A percentile compares a stretch with the other conserved stretches of the same genome.
These are phyloP conservation scores for Verticillium dahliae DNA, from an alignment of 2,329 filamentous ascomycete species.

Conservation along the genomic window DNA sequence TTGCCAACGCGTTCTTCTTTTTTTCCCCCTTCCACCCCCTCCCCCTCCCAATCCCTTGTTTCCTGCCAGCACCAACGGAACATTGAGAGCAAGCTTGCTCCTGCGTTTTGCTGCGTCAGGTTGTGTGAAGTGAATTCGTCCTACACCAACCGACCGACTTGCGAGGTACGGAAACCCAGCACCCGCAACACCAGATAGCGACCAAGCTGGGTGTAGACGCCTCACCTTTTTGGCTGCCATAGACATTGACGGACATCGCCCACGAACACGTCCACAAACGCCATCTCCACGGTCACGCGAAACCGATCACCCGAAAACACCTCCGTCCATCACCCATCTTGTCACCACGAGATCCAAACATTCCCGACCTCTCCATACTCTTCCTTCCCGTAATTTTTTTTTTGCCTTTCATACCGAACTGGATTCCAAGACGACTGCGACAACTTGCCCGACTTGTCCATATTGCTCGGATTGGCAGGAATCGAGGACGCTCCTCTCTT, in stretches of 20 bases:
- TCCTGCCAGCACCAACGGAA: background rate
- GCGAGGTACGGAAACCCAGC: background rate
- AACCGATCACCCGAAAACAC: background rate
- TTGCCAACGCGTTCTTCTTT: conserved; percentile 1
- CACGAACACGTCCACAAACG: background rate
- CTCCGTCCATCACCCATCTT: background rate
- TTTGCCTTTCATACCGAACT: too few relatives aligned
- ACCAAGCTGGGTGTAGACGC: background rate
- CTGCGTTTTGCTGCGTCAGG: background rate
- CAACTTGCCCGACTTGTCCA: too few relatives aligned
- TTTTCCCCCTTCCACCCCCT: background rate
- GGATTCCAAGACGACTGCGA: too few relatives aligned
- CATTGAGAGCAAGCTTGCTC: background rate
- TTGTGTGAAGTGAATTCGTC: background rate
- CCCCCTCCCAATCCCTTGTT: background rate
- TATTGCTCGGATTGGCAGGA: too few relatives aligned
- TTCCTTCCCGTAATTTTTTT: background rate
- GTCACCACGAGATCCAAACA: background rate
- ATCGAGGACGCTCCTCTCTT: background rate
- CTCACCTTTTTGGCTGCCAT: background rate
- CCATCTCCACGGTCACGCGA: background rate
- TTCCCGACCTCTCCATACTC: background rate
- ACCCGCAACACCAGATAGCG: background rate
- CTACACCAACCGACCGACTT: background rate
- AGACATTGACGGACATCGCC: background rate